phyloP scores from a whole-genome alignment of 768 basidiomycete genomes.

The Hygrocybe coccinea region DNA sequence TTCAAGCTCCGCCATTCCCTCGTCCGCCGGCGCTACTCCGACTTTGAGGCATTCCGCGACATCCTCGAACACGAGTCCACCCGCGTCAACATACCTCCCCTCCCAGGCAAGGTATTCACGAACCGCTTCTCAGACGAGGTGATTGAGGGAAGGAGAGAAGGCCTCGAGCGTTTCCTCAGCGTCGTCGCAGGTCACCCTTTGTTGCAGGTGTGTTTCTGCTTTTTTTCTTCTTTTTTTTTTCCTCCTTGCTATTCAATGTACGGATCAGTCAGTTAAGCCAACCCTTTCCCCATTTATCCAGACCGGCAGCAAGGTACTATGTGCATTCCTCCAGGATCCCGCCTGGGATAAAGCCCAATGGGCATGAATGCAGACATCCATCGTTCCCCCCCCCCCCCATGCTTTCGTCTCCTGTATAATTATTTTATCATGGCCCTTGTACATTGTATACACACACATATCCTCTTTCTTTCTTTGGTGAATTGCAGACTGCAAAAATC shows the following conservation, averaged over 20 bases:
- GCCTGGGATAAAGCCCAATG: conserved; percentile 83
- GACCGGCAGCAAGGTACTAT: conserved; percentile 97
- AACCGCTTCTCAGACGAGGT: conserved; percentile 98
- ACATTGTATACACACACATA: neutral
- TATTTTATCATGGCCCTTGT: neutral
- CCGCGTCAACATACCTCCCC: conserved; percentile 93
- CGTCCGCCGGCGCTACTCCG: conserved; percentile 84
- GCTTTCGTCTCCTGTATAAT: neutral
- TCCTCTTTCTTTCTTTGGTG: neutral
- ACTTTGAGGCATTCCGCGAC: conserved; percentile 96
- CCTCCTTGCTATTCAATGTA: conserved; percentile 4
- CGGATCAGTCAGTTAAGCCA: too few species aligned
- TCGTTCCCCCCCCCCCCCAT: neutral
- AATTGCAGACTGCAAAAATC: neutral
- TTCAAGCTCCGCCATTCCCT: conserved; percentile 95
- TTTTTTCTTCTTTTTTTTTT: neutral
- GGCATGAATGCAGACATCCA: conserved; percentile 48
- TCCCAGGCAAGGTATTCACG: conserved; percentile 98
- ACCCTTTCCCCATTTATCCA: conserved; percentile 23
- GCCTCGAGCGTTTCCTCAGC: conserved; percentile 89
- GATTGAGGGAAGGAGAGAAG: conserved; percentile 87
- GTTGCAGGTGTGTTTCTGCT: conserved; percentile 65
- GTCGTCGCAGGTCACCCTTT: conserved; percentile 97
- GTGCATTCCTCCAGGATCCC: conserved; percentile 92
- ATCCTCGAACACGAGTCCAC: conserved; percentile 96